Evolutionary conservation across 768 basidiomycete species (phyloP), one percentile per base, ranked within the genome.

Genomic region (Termitomyces sp.): DNA sequence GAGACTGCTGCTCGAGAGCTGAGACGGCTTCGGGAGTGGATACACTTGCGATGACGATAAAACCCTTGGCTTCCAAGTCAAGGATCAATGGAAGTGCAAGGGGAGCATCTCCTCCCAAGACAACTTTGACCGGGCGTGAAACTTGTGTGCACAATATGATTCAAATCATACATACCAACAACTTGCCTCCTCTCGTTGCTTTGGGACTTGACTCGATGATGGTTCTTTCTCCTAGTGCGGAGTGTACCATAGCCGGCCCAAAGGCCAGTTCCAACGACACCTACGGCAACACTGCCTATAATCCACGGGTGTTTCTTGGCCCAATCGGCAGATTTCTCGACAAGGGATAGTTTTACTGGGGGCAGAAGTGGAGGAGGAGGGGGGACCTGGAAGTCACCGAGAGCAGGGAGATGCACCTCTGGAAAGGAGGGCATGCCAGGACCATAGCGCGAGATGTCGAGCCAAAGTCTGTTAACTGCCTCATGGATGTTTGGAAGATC

Each of bases 21-120:
- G 82, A 78, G 40, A 85, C 86, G n/a, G 84, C 84, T 57, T 87
- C 86, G 0, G 87, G 82, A 5, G 82, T 85, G 0, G 86, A 76
- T 17, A 94, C 93, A 62, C 89, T 94, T 4, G 87, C 79, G 63
- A 96, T 86, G 42, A 96, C 88, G 66, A 94, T 89, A 68, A 89
- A 95, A 0, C 91, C 93, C 62, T 86, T 83, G 68, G 78, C 81
- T 74, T 94, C 91, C 49, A 96, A 78, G 57, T 88, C 87, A 50
- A 83, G 68, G 57, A 94, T 86, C 46, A 95, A 73, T 8, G 90
- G 85, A n/a, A 86, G 77, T 7, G 85, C 92, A 55, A 87, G 76
- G 0, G 88, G 83, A 20, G 82, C 81, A 68, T 95, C 94, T 9
- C 88, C 94, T 32, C 94, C 94, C 25, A 67, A 57, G 38, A 63